Evolutionary conservation across 2,329 filamentous ascomycete species (phyloP).

Genomic region (Talaromyces sp.): DNA sequence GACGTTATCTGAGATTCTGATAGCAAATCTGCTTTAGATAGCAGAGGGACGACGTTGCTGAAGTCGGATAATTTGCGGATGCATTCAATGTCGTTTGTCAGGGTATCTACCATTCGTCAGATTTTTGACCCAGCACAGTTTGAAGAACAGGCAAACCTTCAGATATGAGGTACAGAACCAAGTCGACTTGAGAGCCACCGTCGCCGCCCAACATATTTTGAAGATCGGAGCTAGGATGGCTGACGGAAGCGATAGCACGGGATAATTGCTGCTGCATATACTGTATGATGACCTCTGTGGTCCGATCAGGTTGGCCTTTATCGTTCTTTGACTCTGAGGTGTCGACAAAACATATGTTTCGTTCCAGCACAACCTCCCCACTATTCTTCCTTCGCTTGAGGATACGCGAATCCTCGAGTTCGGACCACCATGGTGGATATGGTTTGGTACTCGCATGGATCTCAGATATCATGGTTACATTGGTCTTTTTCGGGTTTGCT

Average conservation of each 20-base stretch:
- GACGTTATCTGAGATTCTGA: conserved; percentile 54
- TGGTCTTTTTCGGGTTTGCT: conserved; percentile 18
- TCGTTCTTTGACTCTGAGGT: conserved; percentile 62
- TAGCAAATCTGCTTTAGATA: conserved; percentile 73
- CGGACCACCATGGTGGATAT: conserved; percentile 86
- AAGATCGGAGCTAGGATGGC: conserved; percentile 69
- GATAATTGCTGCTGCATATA: conserved; percentile 71
- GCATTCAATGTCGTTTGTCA: conserved; percentile 65
- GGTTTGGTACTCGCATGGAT: conserved; percentile 77
- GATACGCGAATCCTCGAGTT: conserved; percentile 64
- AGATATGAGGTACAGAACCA: conserved; percentile 75
- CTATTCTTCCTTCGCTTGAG: conserved; percentile 65
- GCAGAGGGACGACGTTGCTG: conserved; percentile 80
- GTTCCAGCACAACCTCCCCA: conserved; percentile 74
- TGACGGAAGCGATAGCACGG: conserved; percentile 58
- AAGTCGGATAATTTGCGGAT: conserved; percentile 66
- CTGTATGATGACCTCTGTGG: conserved; percentile 58
- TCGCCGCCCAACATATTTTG: conserved; percentile 74
- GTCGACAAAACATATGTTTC: conserved; percentile 92
- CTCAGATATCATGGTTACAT: conserved; percentile 53
- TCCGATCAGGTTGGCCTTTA: conserved; percentile 48
- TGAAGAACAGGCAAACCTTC: conserved; percentile 53
- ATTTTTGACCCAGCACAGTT: neutral
- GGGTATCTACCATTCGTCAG: conserved; percentile 45
- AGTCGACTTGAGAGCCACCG: conserved; percentile 80